These are phyloP conservation scores for Corinectria fuckeliana DNA, from an alignment of 2,329 filamentous ascomycete species.

Conservation along the genomic window DNA sequence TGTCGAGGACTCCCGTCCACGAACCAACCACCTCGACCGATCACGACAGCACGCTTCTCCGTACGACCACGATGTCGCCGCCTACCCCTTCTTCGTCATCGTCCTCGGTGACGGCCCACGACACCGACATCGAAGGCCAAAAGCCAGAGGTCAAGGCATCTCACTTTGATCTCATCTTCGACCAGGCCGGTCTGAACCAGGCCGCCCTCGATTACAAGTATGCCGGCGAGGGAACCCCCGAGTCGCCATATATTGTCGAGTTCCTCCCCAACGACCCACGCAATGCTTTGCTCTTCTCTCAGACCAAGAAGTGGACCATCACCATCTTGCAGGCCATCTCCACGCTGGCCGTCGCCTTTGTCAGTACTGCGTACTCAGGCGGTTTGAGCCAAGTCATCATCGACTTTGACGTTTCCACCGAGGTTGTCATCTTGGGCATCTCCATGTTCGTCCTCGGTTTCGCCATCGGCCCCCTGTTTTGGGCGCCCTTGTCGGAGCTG, in stretches of 20 bases:
- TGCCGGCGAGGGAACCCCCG: conserved; percentile 66
- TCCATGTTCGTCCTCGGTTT: conserved; percentile 71
- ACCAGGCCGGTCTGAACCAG: conserved; percentile 64
- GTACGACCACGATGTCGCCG: conserved; percentile 28
- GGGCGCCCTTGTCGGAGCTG: conserved; percentile 71
- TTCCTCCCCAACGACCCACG: conserved; percentile 71
- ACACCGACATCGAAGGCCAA: conserved; percentile 52
- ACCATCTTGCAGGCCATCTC: conserved; percentile 69
- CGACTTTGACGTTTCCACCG: conserved; percentile 58
- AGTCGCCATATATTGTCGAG: conserved; percentile 72
- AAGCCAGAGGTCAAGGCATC: conserved; percentile 42
- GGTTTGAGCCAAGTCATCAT: conserved; percentile 59
- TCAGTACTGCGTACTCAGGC: conserved; percentile 71
- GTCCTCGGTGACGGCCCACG: conserved; percentile 30
- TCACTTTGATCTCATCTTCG: conserved; percentile 61
- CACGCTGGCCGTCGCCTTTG: conserved; percentile 73
- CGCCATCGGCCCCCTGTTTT: conserved; percentile 66
- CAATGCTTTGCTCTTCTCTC: conserved; percentile 68
- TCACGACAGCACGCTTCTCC: not conserved
- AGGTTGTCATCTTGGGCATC: conserved; percentile 66
- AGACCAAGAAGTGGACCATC: conserved; percentile 68
- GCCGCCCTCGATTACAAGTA: conserved; percentile 64
- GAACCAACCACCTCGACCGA: conserved; percentile 2
- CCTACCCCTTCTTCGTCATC: conserved; percentile 28
- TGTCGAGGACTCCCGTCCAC: not conserved